These are phyloP conservation scores for Exophiala bonariae DNA, from an alignment of 2,329 filamentous ascomycete genomes.

Conservation along the genomic window DNA sequence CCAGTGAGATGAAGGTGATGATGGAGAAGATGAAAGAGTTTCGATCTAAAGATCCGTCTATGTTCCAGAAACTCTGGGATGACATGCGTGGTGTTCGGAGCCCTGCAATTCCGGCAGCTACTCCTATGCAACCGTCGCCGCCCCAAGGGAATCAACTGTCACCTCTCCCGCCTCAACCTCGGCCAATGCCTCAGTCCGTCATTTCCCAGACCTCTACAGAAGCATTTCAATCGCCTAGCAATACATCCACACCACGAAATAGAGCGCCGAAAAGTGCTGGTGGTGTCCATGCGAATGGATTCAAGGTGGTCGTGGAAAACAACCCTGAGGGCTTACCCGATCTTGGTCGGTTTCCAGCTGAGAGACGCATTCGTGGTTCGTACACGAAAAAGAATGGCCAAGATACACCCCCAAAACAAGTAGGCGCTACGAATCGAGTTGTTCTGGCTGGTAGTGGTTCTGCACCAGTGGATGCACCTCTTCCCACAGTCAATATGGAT, in stretches of 20 bases:
- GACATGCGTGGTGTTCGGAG: slow-evolving; percentile 46
- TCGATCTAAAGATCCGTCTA: slow-evolving; percentile 54
- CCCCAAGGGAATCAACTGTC: slow-evolving; percentile 19
- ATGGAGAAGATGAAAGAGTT: slow-evolving; percentile 60
- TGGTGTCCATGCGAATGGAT: slow-evolving; percentile 25
- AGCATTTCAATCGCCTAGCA: no score
- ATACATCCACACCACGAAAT: no score
- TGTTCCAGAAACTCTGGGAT: slow-evolving; percentile 59
- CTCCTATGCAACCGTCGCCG: slow-evolving; percentile 10
- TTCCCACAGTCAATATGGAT: neutral
- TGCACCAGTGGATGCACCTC: neutral
- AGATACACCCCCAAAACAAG: neutral
- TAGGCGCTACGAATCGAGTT: no score
- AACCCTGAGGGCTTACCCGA: slow-evolving; percentile 27
- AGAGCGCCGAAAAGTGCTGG: no score
- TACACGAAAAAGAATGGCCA: slow-evolving; percentile 5
- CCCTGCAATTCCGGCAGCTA: slow-evolving; percentile 1
- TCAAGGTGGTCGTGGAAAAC: slow-evolving; percentile 23
- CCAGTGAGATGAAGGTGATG: slow-evolving; percentile 54
- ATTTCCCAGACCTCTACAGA: no score
- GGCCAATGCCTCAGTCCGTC: no score
- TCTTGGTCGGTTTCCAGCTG: slow-evolving; percentile 32
- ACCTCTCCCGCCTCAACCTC: slow-evolving; percentile 8
- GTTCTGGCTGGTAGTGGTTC: neutral
- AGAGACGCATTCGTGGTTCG: slow-evolving; percentile 23